Conservation (phyloP, 1,284 basidiomycete species). For the Hemileia vastatrix region DNA sequence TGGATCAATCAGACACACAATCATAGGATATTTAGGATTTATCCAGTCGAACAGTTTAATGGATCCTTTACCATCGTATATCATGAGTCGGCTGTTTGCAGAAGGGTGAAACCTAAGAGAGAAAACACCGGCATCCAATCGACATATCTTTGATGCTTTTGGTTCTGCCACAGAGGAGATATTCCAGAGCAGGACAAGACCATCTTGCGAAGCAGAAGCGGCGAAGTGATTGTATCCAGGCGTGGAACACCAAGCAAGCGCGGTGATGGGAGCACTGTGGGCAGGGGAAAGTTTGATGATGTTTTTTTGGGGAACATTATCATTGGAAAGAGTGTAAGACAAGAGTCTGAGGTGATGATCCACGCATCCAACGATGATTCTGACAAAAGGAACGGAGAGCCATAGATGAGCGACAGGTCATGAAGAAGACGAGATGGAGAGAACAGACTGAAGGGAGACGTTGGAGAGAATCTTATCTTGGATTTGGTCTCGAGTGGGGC, state of each 20-base stretch:
- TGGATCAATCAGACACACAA: slow-evolving; percentile 16
- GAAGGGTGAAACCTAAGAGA: slow-evolving; percentile 18
- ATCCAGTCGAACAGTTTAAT: slow-evolving; percentile 21
- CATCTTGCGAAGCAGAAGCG: slow-evolving; percentile 12
- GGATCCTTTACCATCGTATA: slow-evolving; percentile 15
- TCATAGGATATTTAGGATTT: slow-evolving; percentile 13
- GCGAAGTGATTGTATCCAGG: slow-evolving; percentile 15
- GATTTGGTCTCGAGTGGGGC: slow-evolving; percentile 1
- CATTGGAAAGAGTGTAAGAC: neutral
- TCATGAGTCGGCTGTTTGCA: slow-evolving; percentile 13
- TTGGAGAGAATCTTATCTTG: slow-evolving; percentile 2
- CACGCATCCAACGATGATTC: slow-evolving; percentile 10
- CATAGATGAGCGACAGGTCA: neutral
- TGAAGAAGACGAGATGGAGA: slow-evolving; percentile 1
- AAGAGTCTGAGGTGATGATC: slow-evolving; percentile 13
- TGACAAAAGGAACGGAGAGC: neutral
- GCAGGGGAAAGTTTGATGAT: slow-evolving; percentile 4
- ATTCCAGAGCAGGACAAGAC: slow-evolving; percentile 19
- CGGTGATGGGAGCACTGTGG: slow-evolving; percentile 15
- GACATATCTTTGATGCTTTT: too few relatives aligned
- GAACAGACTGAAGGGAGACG: slow-evolving; percentile 16
- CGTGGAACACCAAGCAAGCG: slow-evolving; percentile 15
- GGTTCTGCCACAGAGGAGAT: neutral
- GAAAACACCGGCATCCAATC: slow-evolving; percentile 6
- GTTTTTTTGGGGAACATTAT: neutral